Base-by-base conservation (phyloP, 108 stramenopile genomes). In the Cylindrotheca closterium region DNA sequence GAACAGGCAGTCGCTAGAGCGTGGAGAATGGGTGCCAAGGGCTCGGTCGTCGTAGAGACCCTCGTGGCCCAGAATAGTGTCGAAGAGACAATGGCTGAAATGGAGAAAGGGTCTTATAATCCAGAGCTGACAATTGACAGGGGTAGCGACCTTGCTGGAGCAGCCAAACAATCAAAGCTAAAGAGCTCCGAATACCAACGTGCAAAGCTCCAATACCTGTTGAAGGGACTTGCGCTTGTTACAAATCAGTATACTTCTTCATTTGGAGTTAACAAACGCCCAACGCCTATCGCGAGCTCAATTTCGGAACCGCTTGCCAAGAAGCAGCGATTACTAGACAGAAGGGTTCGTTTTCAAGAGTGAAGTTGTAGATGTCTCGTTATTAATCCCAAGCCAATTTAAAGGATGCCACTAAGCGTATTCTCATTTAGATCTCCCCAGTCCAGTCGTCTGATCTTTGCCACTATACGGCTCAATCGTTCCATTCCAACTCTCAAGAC, bases 11-110 rank as follows among this genome's bases (percentile, higher is more conserved):
- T 98, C 3, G 85, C 94, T 15, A 75, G 96, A 26, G 96, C 98
- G 1, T 93, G 93, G 74, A 67, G 98, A 61, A 94, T 98, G 92
- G 98, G 98, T 30, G 84, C 96, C 4, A 83, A 57, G 28, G 89
- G 89, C 2, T 55, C 79, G 17, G 96, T 98, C 5, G 28, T 64
- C 15, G 96, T 97, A 22, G 95, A 96, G 65, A 87, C 93, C 46
- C 74, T 98, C 45, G 60, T 92, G 31, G 93, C 93, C 31, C 58
- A 80, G 52, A 71, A 84, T 56, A 93, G 81, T 31, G 81, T 96
- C 47, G 97, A 97, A 63, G 88, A 94, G 68, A 63, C 77, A 29
- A 93, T 97, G 70, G 53, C 47, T 27, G 17, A 27, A 25, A 33
- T 71, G 17, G 70, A 71, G 32, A 21, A 12, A 18, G 70, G 60